These are phyloP conservation scores for Citrus maxima DNA, from an alignment of 345 rosid species.

Conservation along the genomic window DNA sequence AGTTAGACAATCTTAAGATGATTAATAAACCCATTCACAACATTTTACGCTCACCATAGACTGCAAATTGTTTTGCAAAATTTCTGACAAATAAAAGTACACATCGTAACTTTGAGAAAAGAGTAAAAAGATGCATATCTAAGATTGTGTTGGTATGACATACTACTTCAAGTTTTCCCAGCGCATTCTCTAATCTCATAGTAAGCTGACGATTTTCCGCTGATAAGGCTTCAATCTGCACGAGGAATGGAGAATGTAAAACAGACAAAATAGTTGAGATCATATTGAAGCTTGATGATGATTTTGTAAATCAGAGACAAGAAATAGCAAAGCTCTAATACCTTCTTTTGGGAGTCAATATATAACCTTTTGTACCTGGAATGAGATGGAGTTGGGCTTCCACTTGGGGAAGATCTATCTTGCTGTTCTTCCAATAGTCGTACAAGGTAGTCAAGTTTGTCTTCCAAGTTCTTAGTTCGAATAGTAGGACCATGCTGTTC, in stretches of 20 bases:
- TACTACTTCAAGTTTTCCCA: conserved; percentile 32
- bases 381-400: conserved; percentile 11
- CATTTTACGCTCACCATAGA: neutral
- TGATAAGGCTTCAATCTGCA: conserved; percentile 30
- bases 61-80: neutral
- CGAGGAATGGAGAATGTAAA: neutral
- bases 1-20: neutral
- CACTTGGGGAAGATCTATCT: conserved; percentile 8
- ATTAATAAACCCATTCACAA: neutral
- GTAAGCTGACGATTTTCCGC: conserved; percentile 30
- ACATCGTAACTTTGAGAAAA: neutral
- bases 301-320: neutral
- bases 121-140: neutral
- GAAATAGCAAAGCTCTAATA: neutral
- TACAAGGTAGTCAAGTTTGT: conserved; percentile 26
- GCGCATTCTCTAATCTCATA: conserved; percentile 28
- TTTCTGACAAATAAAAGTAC: neutral
- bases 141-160: neutral
- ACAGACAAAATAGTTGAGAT: neutral
- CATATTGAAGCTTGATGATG: neutral
- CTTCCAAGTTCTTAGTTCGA: conserved; percentile 20
- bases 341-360: conserved; percentile 53
- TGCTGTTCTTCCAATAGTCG: conserved; percentile 26
- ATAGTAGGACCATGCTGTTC: conserved; percentile 15
- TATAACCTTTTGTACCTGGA: conserved; percentile 38